A percentile compares a stretch with the other conserved stretches of the same genome.
These are phyloP conservation scores for Pyrenophora teres DNA, from an alignment of 2,329 filamentous ascomycete genomes.

Conservation along the genomic window DNA sequence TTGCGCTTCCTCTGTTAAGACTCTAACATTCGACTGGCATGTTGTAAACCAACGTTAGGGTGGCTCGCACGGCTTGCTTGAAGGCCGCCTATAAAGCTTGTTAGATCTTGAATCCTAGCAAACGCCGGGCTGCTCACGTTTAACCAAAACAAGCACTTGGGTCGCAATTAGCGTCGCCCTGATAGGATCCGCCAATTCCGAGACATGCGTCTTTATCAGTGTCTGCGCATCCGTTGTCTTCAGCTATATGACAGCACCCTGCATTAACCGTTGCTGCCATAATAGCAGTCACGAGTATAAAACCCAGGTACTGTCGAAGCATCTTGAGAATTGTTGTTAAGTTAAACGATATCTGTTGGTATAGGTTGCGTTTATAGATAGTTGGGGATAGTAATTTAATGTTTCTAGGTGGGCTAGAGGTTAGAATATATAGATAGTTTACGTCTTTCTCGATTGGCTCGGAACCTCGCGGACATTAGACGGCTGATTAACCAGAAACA, in stretches of 20 bases:
- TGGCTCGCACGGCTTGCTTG: constrained; percentile 1
- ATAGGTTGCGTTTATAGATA: background rate
- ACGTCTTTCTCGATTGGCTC: background rate
- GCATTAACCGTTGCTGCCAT: background rate
- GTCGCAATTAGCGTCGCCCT: background rate
- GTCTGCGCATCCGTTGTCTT: background rate
- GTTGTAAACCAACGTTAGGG: background rate
- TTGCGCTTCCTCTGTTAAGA: background rate
- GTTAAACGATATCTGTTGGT: background rate
- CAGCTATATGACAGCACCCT: background rate
- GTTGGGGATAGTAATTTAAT: too few relatives aligned
- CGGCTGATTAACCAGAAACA: background rate
- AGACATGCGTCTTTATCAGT: background rate
- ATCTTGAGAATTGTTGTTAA: background rate
- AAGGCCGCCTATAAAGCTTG: background rate
- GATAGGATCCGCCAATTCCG: background rate
- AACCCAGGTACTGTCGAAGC: background rate
- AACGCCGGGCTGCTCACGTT: constrained; percentile 1
- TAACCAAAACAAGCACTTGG: background rate
- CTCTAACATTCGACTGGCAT: background rate
- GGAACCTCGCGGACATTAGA: constrained; percentile 2
- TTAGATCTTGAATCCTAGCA: constrained; percentile 1
- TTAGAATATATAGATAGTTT: background rate
- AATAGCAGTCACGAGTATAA: constrained; percentile 1
- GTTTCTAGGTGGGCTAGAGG: background rate